Percentiles rank a stretch among this genome's conserved stretches.
Conservation (phyloP, 2,329 filamentous ascomycete genomes). For the Cytospora piceicola region DNA sequence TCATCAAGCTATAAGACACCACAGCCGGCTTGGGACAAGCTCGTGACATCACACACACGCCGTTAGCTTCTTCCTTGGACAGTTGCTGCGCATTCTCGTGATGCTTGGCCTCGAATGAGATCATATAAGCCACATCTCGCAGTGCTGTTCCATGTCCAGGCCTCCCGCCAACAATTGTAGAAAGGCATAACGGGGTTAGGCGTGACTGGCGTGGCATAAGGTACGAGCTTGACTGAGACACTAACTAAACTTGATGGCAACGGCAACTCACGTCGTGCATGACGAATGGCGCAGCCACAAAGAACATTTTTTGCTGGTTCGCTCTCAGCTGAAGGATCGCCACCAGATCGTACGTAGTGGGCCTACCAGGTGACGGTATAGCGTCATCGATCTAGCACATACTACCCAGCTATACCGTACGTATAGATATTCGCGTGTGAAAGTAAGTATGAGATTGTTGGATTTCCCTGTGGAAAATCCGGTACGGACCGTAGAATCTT, state of each 20-base stretch:
- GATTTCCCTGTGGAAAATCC: background rate
- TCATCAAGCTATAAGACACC: background rate
- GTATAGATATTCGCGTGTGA: too few species aligned
- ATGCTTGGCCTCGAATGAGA: background rate
- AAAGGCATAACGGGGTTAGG: background rate
- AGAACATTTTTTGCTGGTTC: background rate
- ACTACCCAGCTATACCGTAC: too few species aligned
- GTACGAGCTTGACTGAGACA: conserved; percentile 8
- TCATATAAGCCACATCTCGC: conserved; percentile 19
- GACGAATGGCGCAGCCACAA: conserved; percentile 22
- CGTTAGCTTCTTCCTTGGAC: background rate
- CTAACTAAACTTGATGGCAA: conserved; percentile 8
- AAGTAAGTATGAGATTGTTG: background rate
- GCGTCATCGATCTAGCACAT: conserved; percentile 19
- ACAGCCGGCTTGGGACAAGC: conserved; percentile 6
- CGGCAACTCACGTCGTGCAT: conserved; percentile 18
- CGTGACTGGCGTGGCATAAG: background rate
- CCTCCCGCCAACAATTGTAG: conserved; percentile 10
- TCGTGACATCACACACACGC: conserved; percentile 25
- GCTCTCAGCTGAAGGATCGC: conserved; percentile 13
- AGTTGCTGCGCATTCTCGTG: conserved; percentile 9
- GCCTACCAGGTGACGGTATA: conserved; percentile 12
- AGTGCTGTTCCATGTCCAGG: background rate
- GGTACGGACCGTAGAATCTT: background rate
- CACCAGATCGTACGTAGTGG: conserved; percentile 14